phyloP scores from a whole-genome alignment of 2,329 filamentous ascomycete genomes.

The Shiraia bambusicola region DNA sequence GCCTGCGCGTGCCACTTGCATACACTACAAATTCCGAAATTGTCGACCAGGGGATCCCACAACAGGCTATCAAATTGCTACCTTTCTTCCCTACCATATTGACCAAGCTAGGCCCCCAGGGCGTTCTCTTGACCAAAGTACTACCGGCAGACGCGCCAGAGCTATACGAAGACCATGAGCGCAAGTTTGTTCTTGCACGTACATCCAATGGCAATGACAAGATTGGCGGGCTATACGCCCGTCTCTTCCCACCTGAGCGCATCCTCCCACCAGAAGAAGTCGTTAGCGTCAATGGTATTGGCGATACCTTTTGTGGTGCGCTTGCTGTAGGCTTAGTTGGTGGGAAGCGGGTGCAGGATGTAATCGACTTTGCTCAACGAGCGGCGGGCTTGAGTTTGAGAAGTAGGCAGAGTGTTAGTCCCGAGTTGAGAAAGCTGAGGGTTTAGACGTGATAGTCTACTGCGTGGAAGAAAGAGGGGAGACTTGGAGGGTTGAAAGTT shows the following conservation, averaged over 20 bases:
- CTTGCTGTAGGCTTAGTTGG: slow-evolving; percentile 73
- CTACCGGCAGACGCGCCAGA: slow-evolving; percentile 68
- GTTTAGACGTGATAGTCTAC: neutral
- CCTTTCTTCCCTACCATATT: slow-evolving; percentile 85
- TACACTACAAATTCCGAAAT: slow-evolving; percentile 66
- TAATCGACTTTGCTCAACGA: slow-evolving; percentile 78
- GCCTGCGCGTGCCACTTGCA: slow-evolving; percentile 71
- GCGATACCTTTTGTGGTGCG: slow-evolving; percentile 88
- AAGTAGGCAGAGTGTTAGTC: slow-evolving; percentile 71
- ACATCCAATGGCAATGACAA: slow-evolving; percentile 52
- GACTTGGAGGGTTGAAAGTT: too few species aligned
- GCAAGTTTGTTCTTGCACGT: slow-evolving; percentile 71
- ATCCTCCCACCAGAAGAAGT: slow-evolving; percentile 63
- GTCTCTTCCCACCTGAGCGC: slow-evolving; percentile 65
- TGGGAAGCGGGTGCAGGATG: slow-evolving; percentile 57
- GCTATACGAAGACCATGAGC: slow-evolving; percentile 62
- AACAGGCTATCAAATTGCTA: slow-evolving; percentile 79
- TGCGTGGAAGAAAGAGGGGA: too few species aligned
- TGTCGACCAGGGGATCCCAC: slow-evolving; percentile 78
- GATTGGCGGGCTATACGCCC: slow-evolving; percentile 78
- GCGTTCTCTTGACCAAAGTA: slow-evolving; percentile 74
- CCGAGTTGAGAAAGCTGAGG: slow-evolving; percentile 48
- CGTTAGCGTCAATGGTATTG: slow-evolving; percentile 89
- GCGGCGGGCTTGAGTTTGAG: slow-evolving; percentile 78
- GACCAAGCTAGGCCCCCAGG: slow-evolving; percentile 76